These are phyloP conservation scores for Neonectria coccinea DNA, from an alignment of 2,329 filamentous ascomycete genomes.

Conservation along the genomic window DNA sequence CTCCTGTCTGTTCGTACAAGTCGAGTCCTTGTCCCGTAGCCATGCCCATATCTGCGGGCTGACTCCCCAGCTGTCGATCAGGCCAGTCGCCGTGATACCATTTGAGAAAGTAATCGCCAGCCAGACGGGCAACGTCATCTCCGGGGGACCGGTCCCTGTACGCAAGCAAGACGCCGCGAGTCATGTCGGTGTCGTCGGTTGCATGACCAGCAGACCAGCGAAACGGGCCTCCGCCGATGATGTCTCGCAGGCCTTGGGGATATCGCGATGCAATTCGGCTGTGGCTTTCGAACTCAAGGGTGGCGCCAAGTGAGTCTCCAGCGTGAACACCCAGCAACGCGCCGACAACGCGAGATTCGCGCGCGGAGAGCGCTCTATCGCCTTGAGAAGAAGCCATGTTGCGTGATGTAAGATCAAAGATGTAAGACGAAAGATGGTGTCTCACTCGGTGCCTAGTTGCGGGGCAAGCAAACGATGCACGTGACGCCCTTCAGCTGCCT, in stretches of 20 bases:
- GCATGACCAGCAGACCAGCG: conserved; percentile 57
- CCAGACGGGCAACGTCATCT: conserved; percentile 48
- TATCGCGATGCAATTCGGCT: conserved; percentile 46
- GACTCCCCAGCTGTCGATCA: conserved; percentile 46
- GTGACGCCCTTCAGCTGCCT: background rate
- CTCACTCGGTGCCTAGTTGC: background rate
- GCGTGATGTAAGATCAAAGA: background rate
- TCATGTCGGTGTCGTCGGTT: conserved; percentile 62
- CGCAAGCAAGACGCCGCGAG: conserved; percentile 58
- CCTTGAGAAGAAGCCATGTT: conserved; percentile 26
- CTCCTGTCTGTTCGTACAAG: conserved; percentile 42
- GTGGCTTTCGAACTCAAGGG: conserved; percentile 57
- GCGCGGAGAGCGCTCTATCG: conserved; percentile 19
- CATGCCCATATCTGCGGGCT: conserved; percentile 55
- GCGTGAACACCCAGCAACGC: conserved; percentile 60
- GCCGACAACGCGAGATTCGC: conserved; percentile 52
- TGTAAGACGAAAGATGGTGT: background rate
- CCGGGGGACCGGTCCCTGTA: conserved; percentile 48
- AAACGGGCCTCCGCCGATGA: conserved; percentile 59
- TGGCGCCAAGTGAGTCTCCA: conserved; percentile 60
- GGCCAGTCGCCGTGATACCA: conserved; percentile 60
- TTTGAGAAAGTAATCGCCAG: conserved; percentile 55
- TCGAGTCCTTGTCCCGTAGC: conserved; percentile 47
- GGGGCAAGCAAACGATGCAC: background rate
- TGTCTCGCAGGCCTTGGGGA: conserved; percentile 55